A percentile compares a stretch with the other conserved stretches of the same genome.
Evolutionary conservation across 129 eudicot species (phyloP).

Genomic region (Rutidosis leptorrhynchoides): DNA sequence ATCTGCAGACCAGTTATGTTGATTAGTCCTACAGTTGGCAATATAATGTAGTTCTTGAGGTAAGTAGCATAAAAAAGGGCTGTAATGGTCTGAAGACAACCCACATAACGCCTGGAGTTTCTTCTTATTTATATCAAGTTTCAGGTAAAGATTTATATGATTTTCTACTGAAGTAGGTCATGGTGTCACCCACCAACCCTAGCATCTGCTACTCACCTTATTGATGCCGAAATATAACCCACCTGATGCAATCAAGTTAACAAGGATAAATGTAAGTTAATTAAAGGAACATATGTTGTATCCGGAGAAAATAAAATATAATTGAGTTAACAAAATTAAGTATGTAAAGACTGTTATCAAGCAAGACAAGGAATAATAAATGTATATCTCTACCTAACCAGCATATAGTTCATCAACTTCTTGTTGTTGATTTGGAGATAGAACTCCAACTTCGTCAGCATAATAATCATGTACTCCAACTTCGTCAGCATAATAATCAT

Average conservation of each 20-base stretch:
- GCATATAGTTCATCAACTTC: slow-evolving; percentile 85
- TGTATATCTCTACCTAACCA: slow-evolving; percentile 76
- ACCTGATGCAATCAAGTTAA: slow-evolving; percentile 50
- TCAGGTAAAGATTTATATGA: slow-evolving; percentile 84
- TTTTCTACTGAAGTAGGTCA: slow-evolving; percentile 68
- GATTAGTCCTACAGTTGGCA: neutral
- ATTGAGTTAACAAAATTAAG: neutral
- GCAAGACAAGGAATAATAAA: slow-evolving; percentile 1
- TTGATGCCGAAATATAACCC: slow-evolving; percentile 93
- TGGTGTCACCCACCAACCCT: slow-evolving; percentile 99
- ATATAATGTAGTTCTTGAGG: slow-evolving; percentile 11
- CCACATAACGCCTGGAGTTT: slow-evolving; percentile 98
- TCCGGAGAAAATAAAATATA: neutral
- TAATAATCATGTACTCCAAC: slow-evolving; percentile 90
- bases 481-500: slow-evolving; percentile 96
- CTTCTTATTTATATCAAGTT: slow-evolving; percentile 95
- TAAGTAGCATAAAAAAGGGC: slow-evolving; percentile 13
- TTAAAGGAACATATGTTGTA: neutral
- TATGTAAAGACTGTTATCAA: neutral
- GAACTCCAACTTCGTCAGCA: slow-evolving; percentile 95
- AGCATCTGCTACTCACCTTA: slow-evolving; percentile 98
- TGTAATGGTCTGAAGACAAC: slow-evolving; percentile 88
- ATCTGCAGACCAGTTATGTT: slow-evolving; percentile 41
- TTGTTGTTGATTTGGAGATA: slow-evolving; percentile 92
- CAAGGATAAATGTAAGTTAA: neutral